Conservation (phyloP, 208 protist genomes). For the Crithidia expoeki region DNA sequence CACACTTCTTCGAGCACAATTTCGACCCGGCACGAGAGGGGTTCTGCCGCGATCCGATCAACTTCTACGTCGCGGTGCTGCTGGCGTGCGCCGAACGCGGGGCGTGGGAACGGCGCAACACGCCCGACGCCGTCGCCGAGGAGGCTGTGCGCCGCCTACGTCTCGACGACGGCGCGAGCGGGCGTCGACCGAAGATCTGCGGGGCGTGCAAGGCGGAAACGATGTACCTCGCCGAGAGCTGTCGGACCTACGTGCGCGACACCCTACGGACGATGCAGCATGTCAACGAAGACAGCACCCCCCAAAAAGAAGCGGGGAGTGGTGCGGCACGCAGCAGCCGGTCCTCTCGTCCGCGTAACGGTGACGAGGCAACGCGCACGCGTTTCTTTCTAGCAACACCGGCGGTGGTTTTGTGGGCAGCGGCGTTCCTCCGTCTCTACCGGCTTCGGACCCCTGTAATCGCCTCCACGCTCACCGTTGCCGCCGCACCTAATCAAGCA, state of each 20-base stretch:
- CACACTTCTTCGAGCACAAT: constrained; percentile 40
- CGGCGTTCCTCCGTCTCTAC: constrained; percentile 42
- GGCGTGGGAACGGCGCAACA: constrained; percentile 24
- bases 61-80: constrained; percentile 44
- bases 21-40: constrained; percentile 46
- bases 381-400: constrained; percentile 53
- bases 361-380: constrained; percentile 3
- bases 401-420: constrained; percentile 48
- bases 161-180: constrained; percentile 21
- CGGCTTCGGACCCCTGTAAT: constrained; percentile 18
- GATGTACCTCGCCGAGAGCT: constrained; percentile 15
- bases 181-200: constrained; percentile 32
- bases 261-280: constrained; percentile 17
- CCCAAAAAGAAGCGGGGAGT: background rate
- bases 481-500: background rate
- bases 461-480: constrained; percentile 2
- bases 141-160: constrained; percentile 29
- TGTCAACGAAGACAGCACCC: background rate
- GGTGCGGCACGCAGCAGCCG: background rate
- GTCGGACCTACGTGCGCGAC: constrained; percentile 26
- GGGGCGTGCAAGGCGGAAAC: constrained; percentile 29
- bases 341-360: no score
- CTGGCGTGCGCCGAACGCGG: constrained; percentile 47
- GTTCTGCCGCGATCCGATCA: constrained; percentile 43
- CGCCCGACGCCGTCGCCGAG: constrained; percentile 33